Conservation (phyloP, 768 basidiomycete genomes). For the Lyophyllum atratum region DNA sequence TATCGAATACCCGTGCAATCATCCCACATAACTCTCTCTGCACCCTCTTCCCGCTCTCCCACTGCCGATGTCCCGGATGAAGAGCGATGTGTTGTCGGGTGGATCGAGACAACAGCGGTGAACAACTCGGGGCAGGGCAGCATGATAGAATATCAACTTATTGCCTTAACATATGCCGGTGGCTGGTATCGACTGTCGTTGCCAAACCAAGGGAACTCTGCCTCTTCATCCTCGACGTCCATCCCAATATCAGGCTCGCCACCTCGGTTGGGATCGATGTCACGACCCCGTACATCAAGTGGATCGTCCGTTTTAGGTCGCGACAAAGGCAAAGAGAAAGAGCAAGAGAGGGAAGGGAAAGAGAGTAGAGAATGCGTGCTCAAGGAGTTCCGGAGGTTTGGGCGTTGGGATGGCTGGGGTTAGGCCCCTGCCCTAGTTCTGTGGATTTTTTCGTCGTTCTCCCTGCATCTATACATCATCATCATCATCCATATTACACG, state of each 20-base stretch:
- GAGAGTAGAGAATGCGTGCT: constrained; percentile 68
- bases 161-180: constrained; percentile 87
- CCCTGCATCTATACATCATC: not conserved
- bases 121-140: constrained; percentile 25
- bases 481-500: constrained; percentile 7
- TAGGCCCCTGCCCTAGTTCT: constrained; percentile 21
- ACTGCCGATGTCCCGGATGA: constrained; percentile 70
- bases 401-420: constrained; percentile 90
- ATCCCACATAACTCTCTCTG: constrained; percentile 76
- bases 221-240: constrained; percentile 16
- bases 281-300: constrained; percentile 55
- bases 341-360: constrained; percentile 56
- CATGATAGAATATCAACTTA: constrained; percentile 67
- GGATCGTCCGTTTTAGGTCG: constrained; percentile 51
- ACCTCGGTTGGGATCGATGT: constrained; percentile 37
- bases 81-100: constrained; percentile 86
- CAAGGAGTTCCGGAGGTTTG: constrained; percentile 79
- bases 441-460: not conserved
- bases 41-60: constrained; percentile 56
- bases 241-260: constrained; percentile 38
- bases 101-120: constrained; percentile 63
- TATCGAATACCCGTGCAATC: constrained; percentile 87
- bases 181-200: constrained; percentile 88
- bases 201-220: constrained; percentile 33
- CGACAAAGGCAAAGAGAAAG: constrained; percentile 66